Evolutionary conservation across 2,329 filamentous ascomycete genomes (phyloP).

Genomic region (Acrodontium crateriforme): DNA sequence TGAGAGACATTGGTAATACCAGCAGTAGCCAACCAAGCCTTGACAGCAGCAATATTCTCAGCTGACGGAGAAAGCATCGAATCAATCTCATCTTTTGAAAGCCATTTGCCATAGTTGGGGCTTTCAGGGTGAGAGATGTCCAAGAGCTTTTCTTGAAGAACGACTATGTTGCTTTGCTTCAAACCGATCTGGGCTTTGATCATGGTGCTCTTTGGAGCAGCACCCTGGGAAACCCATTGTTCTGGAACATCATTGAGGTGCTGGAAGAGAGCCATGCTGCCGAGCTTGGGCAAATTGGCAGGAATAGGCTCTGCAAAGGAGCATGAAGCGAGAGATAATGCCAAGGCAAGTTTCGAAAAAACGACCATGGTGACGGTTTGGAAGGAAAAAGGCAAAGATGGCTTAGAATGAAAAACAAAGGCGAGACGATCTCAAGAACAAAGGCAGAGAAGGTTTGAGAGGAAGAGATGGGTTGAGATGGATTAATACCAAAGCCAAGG

Average conservation of each 20-base stretch:
- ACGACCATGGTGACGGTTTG: too few relatives aligned
- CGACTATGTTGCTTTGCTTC: conserved; percentile 5
- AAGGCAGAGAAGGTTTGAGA: too few relatives aligned
- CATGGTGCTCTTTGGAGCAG: neutral
- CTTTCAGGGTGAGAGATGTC: conserved; percentile 15
- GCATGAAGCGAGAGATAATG: neutral
- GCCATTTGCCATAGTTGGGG: conserved; percentile 18
- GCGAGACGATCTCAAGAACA: too few relatives aligned
- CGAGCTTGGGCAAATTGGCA: too few relatives aligned
- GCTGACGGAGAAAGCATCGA: conserved; percentile 25
- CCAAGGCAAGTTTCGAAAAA: neutral
- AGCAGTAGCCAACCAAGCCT: conserved; percentile 22
- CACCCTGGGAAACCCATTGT: neutral
- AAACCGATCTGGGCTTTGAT: conserved; percentile 5
- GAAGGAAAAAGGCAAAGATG: too few relatives aligned
- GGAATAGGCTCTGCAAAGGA: too few relatives aligned
- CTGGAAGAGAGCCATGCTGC: neutral
- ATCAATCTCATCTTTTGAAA: conserved; percentile 21
- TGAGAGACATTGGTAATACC: conserved; percentile 11
- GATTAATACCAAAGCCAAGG: too few relatives aligned
- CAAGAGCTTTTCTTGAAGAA: conserved; percentile 2
- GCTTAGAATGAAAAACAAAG: too few relatives aligned
- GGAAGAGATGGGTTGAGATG: too few relatives aligned
- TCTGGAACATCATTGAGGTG: neutral
- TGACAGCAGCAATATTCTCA: conserved; percentile 19